phyloP scores from a whole-genome alignment of 2,329 filamentous ascomycete species.

The Penicillium olsonii region DNA sequence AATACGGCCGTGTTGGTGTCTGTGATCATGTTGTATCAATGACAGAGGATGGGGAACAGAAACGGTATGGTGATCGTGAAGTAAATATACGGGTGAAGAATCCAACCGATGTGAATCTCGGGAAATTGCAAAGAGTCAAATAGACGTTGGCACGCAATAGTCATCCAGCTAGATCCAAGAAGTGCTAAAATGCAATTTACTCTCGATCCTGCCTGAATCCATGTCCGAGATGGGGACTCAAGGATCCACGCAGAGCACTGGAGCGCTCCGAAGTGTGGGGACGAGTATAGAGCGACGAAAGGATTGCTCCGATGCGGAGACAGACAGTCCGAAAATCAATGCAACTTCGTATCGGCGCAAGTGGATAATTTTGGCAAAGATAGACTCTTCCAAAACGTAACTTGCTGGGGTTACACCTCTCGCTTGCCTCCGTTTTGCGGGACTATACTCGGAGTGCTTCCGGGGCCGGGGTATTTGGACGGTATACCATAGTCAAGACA shows the following conservation, averaged over 20 bases:
- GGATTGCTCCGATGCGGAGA: neutral
- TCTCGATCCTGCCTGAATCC: no score
- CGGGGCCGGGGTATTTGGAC: no score
- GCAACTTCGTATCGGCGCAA: neutral
- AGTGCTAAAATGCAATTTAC: no score
- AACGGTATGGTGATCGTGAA: no score
- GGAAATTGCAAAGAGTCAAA: neutral
- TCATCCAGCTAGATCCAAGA: no score
- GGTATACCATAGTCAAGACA: no score
- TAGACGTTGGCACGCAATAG: no score
- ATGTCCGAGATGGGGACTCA: no score
- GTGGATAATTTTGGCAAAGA: neutral
- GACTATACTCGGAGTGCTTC: neutral
- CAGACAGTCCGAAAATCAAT: neutral
- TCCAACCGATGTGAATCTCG: neutral
- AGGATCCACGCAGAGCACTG: constrained; percentile 6
- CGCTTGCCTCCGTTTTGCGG: neutral
- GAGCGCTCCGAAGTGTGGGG: neutral
- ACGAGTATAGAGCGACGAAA: neutral
- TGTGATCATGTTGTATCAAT: neutral
- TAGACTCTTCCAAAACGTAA: neutral
- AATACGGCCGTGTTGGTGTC: neutral
- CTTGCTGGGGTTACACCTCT: neutral
- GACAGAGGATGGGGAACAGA: no score
- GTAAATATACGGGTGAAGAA: no score